A percentile compares a stretch with the other conserved stretches of the same genome.
Conservation (phyloP, 192 early-diverging fungal species). For the Entomortierella parvispora region DNA sequence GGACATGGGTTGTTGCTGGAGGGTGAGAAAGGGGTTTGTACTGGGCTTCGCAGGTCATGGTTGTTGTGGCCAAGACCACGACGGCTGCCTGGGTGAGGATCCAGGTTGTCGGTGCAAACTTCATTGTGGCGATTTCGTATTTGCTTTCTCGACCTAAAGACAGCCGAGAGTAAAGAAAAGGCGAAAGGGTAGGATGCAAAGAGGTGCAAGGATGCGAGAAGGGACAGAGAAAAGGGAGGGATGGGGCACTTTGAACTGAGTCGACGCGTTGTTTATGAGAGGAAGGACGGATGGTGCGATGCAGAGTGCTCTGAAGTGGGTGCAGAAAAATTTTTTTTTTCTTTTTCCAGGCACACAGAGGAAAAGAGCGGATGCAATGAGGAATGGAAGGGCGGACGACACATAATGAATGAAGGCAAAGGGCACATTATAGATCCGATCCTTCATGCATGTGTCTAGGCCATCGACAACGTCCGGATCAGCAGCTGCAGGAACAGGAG, state of each 20-base stretch:
- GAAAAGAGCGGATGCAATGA: no score
- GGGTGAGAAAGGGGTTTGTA: neutral
- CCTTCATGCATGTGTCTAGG: no score
- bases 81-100: slow-evolving; percentile 15
- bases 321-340: neutral
- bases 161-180: neutral
- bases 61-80: neutral
- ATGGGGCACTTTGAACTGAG: neutral
- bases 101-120: slow-evolving; percentile 10
- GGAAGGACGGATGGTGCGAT: neutral
- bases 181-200: neutral
- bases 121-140: slow-evolving; percentile 6
- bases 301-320: neutral
- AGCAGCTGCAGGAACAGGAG: no score
- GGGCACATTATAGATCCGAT: no score
- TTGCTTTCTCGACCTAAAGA: neutral
- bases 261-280: neutral
- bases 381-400: no score
- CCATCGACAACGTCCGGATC: no score
- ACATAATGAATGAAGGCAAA: no score
- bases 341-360: neutral
- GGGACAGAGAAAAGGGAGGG: neutral
- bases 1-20: no score
- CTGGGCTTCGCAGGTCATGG: neutral
- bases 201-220: neutral